Percentiles rank a stretch among this genome's conserved stretches.
These are phyloP conservation scores for Mrakiaceae sp. DNA, from an alignment of 1,284 basidiomycete genomes.

Conservation along the genomic window DNA sequence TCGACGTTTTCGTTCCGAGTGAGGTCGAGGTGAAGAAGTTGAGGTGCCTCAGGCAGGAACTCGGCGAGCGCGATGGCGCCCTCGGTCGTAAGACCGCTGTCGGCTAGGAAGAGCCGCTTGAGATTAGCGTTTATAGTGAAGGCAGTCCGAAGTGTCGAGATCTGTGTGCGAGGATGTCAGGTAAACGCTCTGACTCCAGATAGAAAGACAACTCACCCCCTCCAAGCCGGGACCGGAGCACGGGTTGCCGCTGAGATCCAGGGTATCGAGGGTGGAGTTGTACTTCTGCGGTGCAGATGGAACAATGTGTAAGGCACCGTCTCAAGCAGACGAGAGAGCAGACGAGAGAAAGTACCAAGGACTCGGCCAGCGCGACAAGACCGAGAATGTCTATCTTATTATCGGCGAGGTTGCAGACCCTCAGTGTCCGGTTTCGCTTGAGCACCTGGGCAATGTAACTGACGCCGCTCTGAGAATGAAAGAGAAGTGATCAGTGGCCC, in stretches of 20 bases:
- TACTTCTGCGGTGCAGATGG: conserved; percentile 55
- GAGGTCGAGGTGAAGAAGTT: conserved; percentile 77
- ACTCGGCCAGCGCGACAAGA: conserved; percentile 72
- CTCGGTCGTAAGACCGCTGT: conserved; percentile 66
- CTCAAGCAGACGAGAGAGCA: not conserved
- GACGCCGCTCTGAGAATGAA: conserved; percentile 51
- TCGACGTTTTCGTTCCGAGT: conserved; percentile 64
- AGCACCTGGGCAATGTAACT: conserved; percentile 87
- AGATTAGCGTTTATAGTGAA: conserved; percentile 87
- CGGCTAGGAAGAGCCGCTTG: conserved; percentile 82
- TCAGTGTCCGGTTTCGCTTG: conserved; percentile 88
- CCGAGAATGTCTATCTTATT: conserved; percentile 81
- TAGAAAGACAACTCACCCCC: conserved; percentile 48
- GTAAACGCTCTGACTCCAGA: not conserved
- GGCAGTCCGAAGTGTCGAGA: conserved; percentile 76
- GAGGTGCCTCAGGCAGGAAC: conserved; percentile 81
- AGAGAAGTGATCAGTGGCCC: conserved; percentile 9
- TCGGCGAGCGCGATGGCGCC: conserved; percentile 93
- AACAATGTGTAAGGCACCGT: conserved; percentile 1
- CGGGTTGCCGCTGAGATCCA: conserved; percentile 86
- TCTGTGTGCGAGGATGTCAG: conserved; percentile 38
- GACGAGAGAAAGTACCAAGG: conserved; percentile 48
- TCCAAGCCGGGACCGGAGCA: conserved; percentile 78
- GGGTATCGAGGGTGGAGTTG: conserved; percentile 83
- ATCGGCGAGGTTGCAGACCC: conserved; percentile 84